A percentile compares a stretch with the other conserved stretches of the same genome.
phyloP scores from a whole-genome alignment of 75 land plant species.

The Pinus taeda region DNA sequence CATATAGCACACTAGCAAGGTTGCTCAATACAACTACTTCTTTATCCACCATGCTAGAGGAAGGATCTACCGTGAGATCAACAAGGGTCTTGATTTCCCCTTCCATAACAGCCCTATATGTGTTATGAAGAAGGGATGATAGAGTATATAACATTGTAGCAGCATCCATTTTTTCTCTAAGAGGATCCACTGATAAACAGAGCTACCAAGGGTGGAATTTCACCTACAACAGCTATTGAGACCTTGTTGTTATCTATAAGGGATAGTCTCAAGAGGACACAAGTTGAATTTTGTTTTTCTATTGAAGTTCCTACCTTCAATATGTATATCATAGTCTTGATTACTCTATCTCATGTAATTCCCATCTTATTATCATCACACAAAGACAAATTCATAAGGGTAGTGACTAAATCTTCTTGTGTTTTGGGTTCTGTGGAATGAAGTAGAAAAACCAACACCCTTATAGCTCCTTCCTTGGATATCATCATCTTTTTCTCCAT shows the following conservation, averaged over 20 bases:
- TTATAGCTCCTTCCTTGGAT: constrained; percentile 67
- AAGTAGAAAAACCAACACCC: constrained; percentile 47
- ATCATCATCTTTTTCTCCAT: constrained; percentile 62
- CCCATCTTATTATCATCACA: constrained; percentile 66
- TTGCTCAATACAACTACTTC: constrained; percentile 45
- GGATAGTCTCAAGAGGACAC: constrained; percentile 61
- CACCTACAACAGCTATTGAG: constrained; percentile 67
- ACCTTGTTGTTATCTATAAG: constrained; percentile 47
- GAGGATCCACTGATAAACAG: constrained; percentile 55
- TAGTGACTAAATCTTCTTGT: constrained; percentile 75
- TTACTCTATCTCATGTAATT: constrained; percentile 58
- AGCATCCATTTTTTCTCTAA: constrained; percentile 81
- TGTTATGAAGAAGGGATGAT: constrained; percentile 52
- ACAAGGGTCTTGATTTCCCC: constrained; percentile 68
- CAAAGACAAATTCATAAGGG: constrained; percentile 71
- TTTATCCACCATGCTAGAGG: constrained; percentile 77
- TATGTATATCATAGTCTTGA: constrained; percentile 48
- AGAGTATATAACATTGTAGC: constrained; percentile 59
- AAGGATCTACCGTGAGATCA: constrained; percentile 65
- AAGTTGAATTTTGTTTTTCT: constrained; percentile 76
- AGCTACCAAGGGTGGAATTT: constrained; percentile 64
- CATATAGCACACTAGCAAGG: constrained; percentile 38
- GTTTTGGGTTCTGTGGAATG: constrained; percentile 45
- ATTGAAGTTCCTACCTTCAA: constrained; percentile 53
- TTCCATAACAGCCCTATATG: constrained; percentile 47